These are phyloP conservation scores for Gnaphalium uliginosum DNA, from an alignment of 129 eudicot species.

Conservation along the genomic window DNA sequence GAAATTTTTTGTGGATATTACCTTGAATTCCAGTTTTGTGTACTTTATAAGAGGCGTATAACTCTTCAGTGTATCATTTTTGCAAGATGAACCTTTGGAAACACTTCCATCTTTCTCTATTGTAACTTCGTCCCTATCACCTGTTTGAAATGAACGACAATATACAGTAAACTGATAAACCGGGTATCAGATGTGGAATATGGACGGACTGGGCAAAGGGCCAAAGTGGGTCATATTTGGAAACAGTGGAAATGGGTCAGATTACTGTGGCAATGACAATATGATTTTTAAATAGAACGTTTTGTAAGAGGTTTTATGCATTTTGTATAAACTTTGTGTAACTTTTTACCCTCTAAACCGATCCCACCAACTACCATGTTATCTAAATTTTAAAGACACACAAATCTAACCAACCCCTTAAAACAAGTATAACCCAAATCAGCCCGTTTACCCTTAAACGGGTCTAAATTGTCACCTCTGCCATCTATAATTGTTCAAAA, in stretches of 20 bases:
- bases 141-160: slow-evolving; percentile 35
- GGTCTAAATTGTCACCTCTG: neutral
- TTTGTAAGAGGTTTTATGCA: neutral
- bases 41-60: slow-evolving; percentile 67
- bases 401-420: neutral
- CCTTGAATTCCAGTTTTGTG: slow-evolving; percentile 87
- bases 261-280: neutral
- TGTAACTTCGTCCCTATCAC: slow-evolving; percentile 24
- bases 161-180: neutral
- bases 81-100: slow-evolving; percentile 40
- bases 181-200: neutral
- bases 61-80: slow-evolving; percentile 45
- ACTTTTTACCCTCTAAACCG: neutral
- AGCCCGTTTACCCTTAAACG: neutral
- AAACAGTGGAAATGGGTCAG: neutral
- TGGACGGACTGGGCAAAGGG: neutral
- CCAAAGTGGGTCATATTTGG: neutral
- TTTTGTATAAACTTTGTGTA: neutral
- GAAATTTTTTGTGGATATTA: slow-evolving; percentile 18
- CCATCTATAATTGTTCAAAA: neutral
- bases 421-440: neutral
- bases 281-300: neutral
- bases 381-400: neutral
- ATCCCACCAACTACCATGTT: neutral
- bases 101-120: slow-evolving; percentile 29